phyloP scores from a whole-genome alignment of 345 rosid species.

The Citrus australasica region DNA sequence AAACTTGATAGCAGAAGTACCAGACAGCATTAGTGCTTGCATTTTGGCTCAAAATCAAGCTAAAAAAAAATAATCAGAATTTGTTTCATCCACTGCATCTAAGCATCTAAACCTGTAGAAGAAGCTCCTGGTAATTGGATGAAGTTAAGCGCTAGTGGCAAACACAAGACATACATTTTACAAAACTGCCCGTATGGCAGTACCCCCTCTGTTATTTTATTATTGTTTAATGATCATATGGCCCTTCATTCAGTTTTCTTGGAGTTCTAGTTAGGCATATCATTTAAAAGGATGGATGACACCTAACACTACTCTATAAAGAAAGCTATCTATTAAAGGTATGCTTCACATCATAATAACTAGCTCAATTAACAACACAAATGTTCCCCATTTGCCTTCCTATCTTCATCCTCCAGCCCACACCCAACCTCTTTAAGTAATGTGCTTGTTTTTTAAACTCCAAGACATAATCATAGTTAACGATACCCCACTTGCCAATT shows the following conservation, averaged over 20 bases:
- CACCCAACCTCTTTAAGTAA: conserved; percentile 24
- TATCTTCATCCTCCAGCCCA: conserved; percentile 31
- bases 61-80: background rate
- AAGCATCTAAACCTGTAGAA: conserved; percentile 9
- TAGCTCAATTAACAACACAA: conserved; percentile 32
- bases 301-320: conserved; percentile 28
- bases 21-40: background rate
- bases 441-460: conserved; percentile 12
- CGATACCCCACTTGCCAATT: conserved; percentile 36
- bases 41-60: background rate
- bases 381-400: conserved; percentile 37
- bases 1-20: conserved; percentile 4
- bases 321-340: conserved; percentile 18
- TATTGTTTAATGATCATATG: no score
- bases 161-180: conserved; percentile 14
- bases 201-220: background rate
- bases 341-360: conserved; percentile 32
- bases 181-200: background rate
- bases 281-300: conserved; percentile 10
- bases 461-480: conserved; percentile 50
- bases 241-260: background rate
- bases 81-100: conserved; percentile 8
- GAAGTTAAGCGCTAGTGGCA: background rate
- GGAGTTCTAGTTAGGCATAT: background rate
- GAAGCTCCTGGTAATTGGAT: background rate